Evolutionary conservation across 2,329 filamentous ascomycete genomes (phyloP), one percentile per base, ranked within the genome.

Genomic region (Fusarium xylarioides): DNA sequence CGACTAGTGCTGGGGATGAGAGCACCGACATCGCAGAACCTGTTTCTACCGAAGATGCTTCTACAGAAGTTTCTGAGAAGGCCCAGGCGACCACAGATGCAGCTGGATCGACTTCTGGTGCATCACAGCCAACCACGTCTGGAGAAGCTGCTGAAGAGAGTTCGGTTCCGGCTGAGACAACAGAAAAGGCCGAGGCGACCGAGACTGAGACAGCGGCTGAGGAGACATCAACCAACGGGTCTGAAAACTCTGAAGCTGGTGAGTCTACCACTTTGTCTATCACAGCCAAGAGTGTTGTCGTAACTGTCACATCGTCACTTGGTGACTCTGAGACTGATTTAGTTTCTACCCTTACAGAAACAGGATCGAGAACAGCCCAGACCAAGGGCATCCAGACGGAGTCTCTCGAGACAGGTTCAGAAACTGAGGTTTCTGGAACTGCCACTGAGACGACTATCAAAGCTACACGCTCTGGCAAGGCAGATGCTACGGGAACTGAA

Each of bases 161-260:
- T n/a, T 63, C 46, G 32, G 38, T 49, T 52, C 26, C 6, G 46
- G 34, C 49, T 14, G 64, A 60, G 19, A 56, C 68, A 42, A 74
- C 46, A 42, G 49, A 53, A 43, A 54, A 23, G 18, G 35, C 54
- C 37, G 54, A 61, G 16, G 61, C 57, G 28, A 76, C 67, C 8
- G 59, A 70, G 21, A 67, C 47, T 44, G 61, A 49, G 44, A 52
- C 46, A 73, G 53, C 70, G 37, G 71, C 71, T 73, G 64, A 74
- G 26, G 70, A 68, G 66, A 60, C 70, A 61, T 70, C 70, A 54
- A 74, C 72, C 44, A 35, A 59, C 4, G 69, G 64, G 58, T 67
- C 72, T 67, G 62, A 66, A 37, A 70, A 73, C 71, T 73, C 71
- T 30, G 57, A 60, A 56, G 72, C 71, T 66, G 65, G 71, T 65